phyloP scores from a whole-genome alignment of 2,329 filamentous ascomycete species.

The Cercospora sp. region DNA sequence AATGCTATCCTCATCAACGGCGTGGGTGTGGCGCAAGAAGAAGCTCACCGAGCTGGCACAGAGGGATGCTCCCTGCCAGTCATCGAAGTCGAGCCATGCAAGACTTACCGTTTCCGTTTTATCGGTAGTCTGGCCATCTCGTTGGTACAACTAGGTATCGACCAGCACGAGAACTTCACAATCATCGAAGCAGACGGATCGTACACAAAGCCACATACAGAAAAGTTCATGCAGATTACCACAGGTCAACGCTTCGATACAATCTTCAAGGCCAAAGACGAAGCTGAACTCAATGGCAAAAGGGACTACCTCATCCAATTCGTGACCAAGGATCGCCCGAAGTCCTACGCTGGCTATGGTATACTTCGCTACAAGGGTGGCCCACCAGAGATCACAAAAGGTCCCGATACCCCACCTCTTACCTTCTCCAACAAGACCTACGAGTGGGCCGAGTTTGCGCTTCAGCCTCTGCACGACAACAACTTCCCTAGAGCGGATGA shows the following conservation, averaged over 20 bases:
- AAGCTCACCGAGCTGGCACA: constrained; percentile 24
- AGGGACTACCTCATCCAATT: constrained; percentile 49
- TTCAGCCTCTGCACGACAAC: constrained; percentile 37
- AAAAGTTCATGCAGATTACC: constrained; percentile 56
- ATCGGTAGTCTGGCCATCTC: constrained; percentile 60
- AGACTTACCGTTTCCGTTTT: constrained; percentile 62
- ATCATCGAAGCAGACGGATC: constrained; percentile 61
- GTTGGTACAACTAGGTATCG: constrained; percentile 56
- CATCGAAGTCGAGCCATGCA: constrained; percentile 60
- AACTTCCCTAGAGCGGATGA: constrained; percentile 39
- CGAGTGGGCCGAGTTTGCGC: constrained; percentile 43
- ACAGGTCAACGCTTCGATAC: constrained; percentile 62
- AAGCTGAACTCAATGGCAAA: constrained; percentile 45
- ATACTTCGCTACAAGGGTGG: constrained; percentile 48
- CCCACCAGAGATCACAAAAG: constrained; percentile 21
- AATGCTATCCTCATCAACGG: constrained; percentile 60
- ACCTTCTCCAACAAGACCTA: constrained; percentile 38
- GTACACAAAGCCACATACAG: constrained; percentile 53
- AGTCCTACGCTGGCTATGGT: constrained; percentile 50
- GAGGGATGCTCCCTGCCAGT: constrained; percentile 39
- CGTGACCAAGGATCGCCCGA: constrained; percentile 54
- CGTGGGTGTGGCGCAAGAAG: constrained; percentile 32
- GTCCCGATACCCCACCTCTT: constrained; percentile 32
- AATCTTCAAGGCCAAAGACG: constrained; percentile 56
- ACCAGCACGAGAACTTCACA: constrained; percentile 56